Evolutionary conservation across 345 rosid species (phyloP).

Genomic region (Pelargonium nanum): DNA sequence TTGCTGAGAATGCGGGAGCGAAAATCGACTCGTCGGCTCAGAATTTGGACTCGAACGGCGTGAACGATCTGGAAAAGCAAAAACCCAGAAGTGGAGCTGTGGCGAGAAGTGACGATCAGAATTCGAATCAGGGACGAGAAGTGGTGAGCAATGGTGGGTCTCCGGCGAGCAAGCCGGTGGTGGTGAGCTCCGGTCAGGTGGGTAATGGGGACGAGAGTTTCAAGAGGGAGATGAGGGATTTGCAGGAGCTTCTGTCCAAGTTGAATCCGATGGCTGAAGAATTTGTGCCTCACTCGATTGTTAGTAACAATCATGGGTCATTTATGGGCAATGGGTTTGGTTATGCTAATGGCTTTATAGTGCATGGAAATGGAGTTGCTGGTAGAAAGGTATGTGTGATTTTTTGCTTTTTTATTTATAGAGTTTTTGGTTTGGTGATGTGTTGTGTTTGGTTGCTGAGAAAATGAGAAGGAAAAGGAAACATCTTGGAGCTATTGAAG

Average conservation of each 20-base stretch:
- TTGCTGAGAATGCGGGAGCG: slow-evolving; percentile 82
- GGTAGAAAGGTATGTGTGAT: slow-evolving; percentile 52
- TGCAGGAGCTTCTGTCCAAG: background rate
- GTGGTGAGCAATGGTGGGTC: slow-evolving; percentile 16
- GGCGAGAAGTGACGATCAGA: background rate
- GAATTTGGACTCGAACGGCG: slow-evolving; percentile 25
- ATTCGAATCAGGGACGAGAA: background rate
- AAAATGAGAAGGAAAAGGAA: too few relatives aligned
- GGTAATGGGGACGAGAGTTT: slow-evolving; percentile 17
- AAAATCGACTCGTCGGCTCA: slow-evolving; percentile 39
- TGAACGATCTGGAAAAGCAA: slow-evolving; percentile 38
- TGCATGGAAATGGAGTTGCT: slow-evolving; percentile 34
- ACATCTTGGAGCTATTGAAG: too few relatives aligned
- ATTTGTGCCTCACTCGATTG: slow-evolving; percentile 1
- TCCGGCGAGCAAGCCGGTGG: slow-evolving; percentile 16
- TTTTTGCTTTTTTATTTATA: background rate
- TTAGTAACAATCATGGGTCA: slow-evolving; percentile 11
- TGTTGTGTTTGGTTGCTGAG: background rate
- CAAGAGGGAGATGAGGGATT: slow-evolving; percentile 30
- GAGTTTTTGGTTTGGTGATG: background rate
- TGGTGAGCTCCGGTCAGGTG: slow-evolving; percentile 18
- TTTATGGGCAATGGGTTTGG: background rate
- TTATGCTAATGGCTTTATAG: slow-evolving; percentile 35
- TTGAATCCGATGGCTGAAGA: slow-evolving; percentile 5
- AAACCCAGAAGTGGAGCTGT: slow-evolving; percentile 43